Evolutionary conservation across 139 green algal species (phyloP), one percentile per base, ranked within the genome.

Genomic region (Micromonas commoda): DNA sequence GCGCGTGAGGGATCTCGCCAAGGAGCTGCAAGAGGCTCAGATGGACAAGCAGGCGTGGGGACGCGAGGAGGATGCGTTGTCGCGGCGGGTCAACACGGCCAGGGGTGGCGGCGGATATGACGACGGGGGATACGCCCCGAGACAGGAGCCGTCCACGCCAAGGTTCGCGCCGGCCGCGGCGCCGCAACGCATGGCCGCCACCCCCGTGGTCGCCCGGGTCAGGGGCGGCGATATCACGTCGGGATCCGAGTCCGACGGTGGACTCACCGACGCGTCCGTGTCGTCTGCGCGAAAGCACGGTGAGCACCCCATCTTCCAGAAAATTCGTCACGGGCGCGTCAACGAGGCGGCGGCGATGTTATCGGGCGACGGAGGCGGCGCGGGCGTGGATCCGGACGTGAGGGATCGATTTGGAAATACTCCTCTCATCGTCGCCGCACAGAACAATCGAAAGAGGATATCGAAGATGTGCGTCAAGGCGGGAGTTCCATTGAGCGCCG

Each of bases 401-500:
- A 34, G 70, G 21, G 70, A 77, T 64, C 13, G 21, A 37, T 77
- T 77, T 66, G 70, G 70, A 6, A 78, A 78, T 26, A 78, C 72
- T 26, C 13, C 24, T 6, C 72, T 78, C 21, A 78, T 78, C 51
- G 72, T 78, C 28, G 72, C 72, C 16, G 21, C 21, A 9, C 72
- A 78, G 53, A 78, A 78, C 53, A 78, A 78, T n/a, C 72, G 72
- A 19, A 78, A 78, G 72, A 28, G 72, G 26, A 45, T 68, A n/a
- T 21, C 29, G 19, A 67, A 68, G 16, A 29, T 51, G 39, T 53
- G n/a, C 24, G 26, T 78, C 9, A 53, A 54, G 23, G 26, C 23
- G 24, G 72, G 72, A 13, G 20, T 67, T 23, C 24, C n/a, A 6
- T 24, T 69, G 26, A 51, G 69, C 51, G 72, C 72, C 21, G 13